Evolutionary conservation across 176 grass and related monocot species (phyloP), one percentile per base, ranked within the genome.

Genomic region (Ananas comosus): DNA sequence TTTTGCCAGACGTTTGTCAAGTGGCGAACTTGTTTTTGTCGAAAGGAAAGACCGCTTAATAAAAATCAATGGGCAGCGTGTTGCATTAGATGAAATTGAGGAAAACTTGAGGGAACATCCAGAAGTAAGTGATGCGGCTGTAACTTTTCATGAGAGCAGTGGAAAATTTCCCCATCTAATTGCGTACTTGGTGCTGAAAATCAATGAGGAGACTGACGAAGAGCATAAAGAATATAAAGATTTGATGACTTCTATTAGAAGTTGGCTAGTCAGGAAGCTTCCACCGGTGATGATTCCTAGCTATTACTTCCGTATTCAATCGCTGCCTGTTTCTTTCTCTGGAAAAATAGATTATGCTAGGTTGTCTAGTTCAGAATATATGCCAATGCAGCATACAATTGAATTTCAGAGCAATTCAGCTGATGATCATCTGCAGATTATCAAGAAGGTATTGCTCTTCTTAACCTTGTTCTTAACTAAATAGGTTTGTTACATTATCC

Each of bases 81-180:
- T 87, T 82, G 78, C 93, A 68, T 56, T 96, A 21, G 83, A 92
- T 48, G 93, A 96, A 64, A 80, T 96, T 70, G 93, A 96, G 77
- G 78, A 50, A n/a, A 81, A 71, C 21, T 71, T 96, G 61, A 92
- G n/a, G 49, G 88, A 89, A 22, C 88, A 96, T 89, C 81, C 74
- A 77, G 70, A 79, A 81, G 61, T 92, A 29, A 79, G 53, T 77
- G 74, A 79, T 63, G 86, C 73, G 79, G 86, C 86, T 78, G 77
- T 91, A 78, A 96, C 75, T 87, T 81, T 75, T 80, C 68, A 86
- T 56, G n/a, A 48, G 28, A 68, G 13, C 9, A 5, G 66, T 73
- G 28, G 70, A 58, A 13, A 75, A 42, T 52, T 71, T 70, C 68
- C 52, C 24, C 56, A 91, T 80, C 81, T 89, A 70, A 88, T 73